Percentiles rank a stretch among this genome's conserved stretches.
Conservation (phyloP, 1,139 yeast genomes). For the Kodamaea sp. region DNA sequence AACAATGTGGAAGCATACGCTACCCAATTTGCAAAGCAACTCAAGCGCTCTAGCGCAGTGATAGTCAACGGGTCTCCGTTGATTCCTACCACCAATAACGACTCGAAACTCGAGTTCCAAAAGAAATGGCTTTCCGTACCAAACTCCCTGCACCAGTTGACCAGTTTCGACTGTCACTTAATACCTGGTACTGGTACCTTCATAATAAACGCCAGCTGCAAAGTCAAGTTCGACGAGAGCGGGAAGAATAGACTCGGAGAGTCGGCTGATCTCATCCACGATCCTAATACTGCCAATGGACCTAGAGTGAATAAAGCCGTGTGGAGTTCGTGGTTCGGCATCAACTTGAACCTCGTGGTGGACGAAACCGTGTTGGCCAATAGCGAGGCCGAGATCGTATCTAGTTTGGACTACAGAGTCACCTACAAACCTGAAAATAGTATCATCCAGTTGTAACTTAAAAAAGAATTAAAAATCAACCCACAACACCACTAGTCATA, state of each 20-base stretch:
- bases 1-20: slow-evolving; percentile 52
- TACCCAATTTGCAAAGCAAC: slow-evolving; percentile 48
- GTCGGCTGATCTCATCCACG: slow-evolving; percentile 46
- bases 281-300: slow-evolving; percentile 13
- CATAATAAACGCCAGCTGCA: slow-evolving; percentile 57
- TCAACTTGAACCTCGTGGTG: slow-evolving; percentile 55
- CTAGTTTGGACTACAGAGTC: slow-evolving; percentile 64
- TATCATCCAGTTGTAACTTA: slow-evolving; percentile 42
- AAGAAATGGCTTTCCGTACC: slow-evolving; percentile 68
- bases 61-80: slow-evolving; percentile 69
- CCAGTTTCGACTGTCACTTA: slow-evolving; percentile 64
- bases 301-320: slow-evolving; percentile 30
- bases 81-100: slow-evolving; percentile 32
- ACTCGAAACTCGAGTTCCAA: slow-evolving; percentile 60
- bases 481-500: too few relatives aligned
- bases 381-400: slow-evolving; percentile 47
- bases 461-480: too few relatives aligned
- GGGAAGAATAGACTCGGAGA: slow-evolving; percentile 67
- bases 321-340: slow-evolving; percentile 75
- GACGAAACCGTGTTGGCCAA: slow-evolving; percentile 54
- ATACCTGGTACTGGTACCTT: slow-evolving; percentile 68
- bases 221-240: slow-evolving; percentile 73
- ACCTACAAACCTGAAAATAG: slow-evolving; percentile 64
- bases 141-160: slow-evolving; percentile 59
- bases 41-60: slow-evolving; percentile 50